Evolutionary conservation across 768 basidiomycete genomes (phyloP).

Genomic region (Mycena galericulata): DNA sequence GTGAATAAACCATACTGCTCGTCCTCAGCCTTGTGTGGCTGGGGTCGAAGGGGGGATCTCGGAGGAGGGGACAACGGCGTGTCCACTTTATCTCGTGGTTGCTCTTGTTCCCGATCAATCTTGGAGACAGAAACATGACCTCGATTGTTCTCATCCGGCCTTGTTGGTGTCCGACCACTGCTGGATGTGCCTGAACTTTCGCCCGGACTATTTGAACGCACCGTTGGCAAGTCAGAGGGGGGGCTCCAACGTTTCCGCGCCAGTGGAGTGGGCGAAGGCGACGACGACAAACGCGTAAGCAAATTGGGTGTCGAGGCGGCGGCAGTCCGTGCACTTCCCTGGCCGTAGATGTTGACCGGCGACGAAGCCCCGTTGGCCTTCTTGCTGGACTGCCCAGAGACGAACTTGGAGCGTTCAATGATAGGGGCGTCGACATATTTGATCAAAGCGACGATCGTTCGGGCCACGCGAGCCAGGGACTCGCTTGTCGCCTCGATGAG

Average conservation of each 20-base stretch:
- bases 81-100: constrained; percentile 29
- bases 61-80: constrained; percentile 50
- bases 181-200: constrained; percentile 49
- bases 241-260: constrained; percentile 63
- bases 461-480: constrained; percentile 77
- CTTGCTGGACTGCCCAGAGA: constrained; percentile 55
- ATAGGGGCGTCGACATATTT: constrained; percentile 68
- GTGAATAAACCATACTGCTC: constrained; percentile 46
- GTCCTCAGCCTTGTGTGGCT: constrained; percentile 44
- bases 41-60: constrained; percentile 66
- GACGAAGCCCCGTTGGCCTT: constrained; percentile 33
- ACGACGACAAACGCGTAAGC: constrained; percentile 39
- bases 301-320: constrained; percentile 76
- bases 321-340: constrained; percentile 54
- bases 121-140: constrained; percentile 24
- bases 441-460: constrained; percentile 77
- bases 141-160: constrained; percentile 25
- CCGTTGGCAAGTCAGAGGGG: constrained; percentile 60
- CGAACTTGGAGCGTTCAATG: constrained; percentile 58
- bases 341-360: constrained; percentile 49
- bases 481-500: constrained; percentile 71
- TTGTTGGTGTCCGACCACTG: constrained; percentile 30
- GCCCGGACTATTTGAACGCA: constrained; percentile 69
- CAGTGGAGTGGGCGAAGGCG: constrained; percentile 53
- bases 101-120: constrained; percentile 29